Base-by-base conservation (phyloP, 768 basidiomycete species). In the Lentinula sp. region DNA sequence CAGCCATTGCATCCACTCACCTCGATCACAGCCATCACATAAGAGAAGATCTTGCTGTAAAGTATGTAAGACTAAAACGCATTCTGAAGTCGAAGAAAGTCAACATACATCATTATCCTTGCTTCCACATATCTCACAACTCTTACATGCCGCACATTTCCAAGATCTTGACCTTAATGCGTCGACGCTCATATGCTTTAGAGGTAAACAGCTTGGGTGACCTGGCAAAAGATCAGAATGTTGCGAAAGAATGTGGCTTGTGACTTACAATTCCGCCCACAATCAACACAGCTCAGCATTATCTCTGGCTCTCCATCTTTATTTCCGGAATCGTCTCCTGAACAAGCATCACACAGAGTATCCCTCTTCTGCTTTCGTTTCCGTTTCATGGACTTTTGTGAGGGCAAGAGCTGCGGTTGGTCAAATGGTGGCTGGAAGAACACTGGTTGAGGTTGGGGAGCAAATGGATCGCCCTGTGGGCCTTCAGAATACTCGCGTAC, bases 11-110 rank as follows among this genome's bases (percentile, higher is more conserved):
- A 55, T 23, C 15, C 40, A 39, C 70, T 43, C 70, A 86, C 91
- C 93, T 81, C 93, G 80, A 78, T 98, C 96, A 73, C 96, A 98
- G 60, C 79, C 84, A 79, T 98, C 96, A 71, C 96, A 98, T 66
- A 98, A 89, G 57, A 98, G 72, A 64, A 97, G 87, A 57, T 84
- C 82, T 57, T 81, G 85, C 91, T 95, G 69, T 72, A 68, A 57
- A n/a, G 61, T 35, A 34, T 31, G 40, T 32, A 64, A 61, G 61
- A 37, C 48, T 54, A 40, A 42, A 62, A 60, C 28, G 15, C 23
- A 35, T 40, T 16, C 11, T 53, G 42, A 46, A 51, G 50, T 46
- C 9, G n/a, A 48, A 37, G 43, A 50, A 65, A 51, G 64, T 60
- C 58, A 57, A 78, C 93, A 75, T 74, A 96, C 95, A 73, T 95